Conservation (phyloP, 768 basidiomycete species). For the Hygrophoropsis aurantiaca region DNA sequence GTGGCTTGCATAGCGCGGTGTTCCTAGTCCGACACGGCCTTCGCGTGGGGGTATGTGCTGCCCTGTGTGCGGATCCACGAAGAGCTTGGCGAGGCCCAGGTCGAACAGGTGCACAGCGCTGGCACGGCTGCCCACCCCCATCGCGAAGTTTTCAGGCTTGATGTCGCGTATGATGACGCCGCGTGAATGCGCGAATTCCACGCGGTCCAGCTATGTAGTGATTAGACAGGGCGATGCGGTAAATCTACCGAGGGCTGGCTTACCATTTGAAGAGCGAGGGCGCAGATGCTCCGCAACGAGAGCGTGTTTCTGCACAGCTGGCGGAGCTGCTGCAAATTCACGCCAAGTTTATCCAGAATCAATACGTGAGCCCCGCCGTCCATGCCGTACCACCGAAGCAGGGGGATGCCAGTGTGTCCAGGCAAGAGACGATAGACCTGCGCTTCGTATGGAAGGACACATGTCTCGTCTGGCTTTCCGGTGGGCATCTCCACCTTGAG, state of each 20-base stretch:
- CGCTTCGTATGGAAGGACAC: too few relatives aligned
- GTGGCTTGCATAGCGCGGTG: conserved; percentile 11
- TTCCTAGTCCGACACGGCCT: conserved; percentile 10
- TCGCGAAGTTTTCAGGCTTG: conserved; percentile 21
- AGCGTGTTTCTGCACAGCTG: conserved; percentile 16
- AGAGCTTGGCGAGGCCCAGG: conserved; percentile 14
- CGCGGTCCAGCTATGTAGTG: conserved; percentile 9
- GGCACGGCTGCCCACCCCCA: conserved; percentile 7
- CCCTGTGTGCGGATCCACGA: conserved; percentile 9
- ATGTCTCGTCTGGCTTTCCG: background rate
- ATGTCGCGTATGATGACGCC: conserved; percentile 18
- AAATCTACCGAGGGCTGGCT: background rate
- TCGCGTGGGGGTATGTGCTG: conserved; percentile 14
- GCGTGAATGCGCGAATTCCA: conserved; percentile 16
- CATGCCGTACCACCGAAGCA: conserved; percentile 10
- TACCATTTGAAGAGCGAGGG: conserved; percentile 25
- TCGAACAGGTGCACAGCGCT: conserved; percentile 17
- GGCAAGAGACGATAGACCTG: conserved; percentile 14
- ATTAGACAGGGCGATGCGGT: background rate
- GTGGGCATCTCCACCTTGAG: conserved; percentile 8
- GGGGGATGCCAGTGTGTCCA: conserved; percentile 10
- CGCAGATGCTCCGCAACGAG: conserved; percentile 17
- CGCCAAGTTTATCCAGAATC: conserved; percentile 22
- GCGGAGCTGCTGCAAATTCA: conserved; percentile 11
- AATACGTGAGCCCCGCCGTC: conserved; percentile 11